phyloP scores from a whole-genome alignment of 495 filamentous ascomycete genomes.

The Terfezia claveryi region DNA sequence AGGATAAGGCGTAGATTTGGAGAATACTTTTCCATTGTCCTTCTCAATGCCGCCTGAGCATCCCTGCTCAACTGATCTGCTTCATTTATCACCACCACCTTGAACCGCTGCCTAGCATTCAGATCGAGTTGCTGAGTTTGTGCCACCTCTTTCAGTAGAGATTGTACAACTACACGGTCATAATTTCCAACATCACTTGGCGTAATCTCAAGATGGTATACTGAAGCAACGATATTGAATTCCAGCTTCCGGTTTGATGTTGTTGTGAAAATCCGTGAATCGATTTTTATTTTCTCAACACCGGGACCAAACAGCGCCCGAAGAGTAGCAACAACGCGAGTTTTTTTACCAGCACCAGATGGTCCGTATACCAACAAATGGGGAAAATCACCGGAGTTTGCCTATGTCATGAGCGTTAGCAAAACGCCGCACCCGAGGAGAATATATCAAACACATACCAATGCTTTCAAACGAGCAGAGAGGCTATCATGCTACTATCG shows the following conservation, averaged over 20 bases:
- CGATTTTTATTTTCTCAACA: constrained; percentile 94
- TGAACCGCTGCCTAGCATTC: constrained; percentile 72
- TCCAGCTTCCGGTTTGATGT: constrained; percentile 89
- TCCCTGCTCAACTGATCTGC: constrained; percentile 88
- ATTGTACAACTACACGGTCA: constrained; percentile 85
- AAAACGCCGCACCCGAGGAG: constrained; percentile 4
- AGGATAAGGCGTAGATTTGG: constrained; percentile 82
- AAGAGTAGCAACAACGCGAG: constrained; percentile 77
- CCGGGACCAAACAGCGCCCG: constrained; percentile 81
- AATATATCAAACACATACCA: constrained; percentile 34
- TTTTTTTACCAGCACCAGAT: constrained; percentile 93
- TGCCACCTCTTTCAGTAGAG: constrained; percentile 89
- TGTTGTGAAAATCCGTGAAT: constrained; percentile 86
- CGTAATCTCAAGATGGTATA: constrained; percentile 96
- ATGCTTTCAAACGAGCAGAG: constrained; percentile 63
- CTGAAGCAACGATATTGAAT: constrained; percentile 89
- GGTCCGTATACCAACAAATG: constrained; percentile 93
- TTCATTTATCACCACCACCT: constrained; percentile 97
- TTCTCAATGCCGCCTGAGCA: constrained; percentile 80
- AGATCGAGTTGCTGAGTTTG: constrained; percentile 96
- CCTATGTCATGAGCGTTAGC: constrained; percentile 30
- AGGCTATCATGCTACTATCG: constrained; percentile 45
- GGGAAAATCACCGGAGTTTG: constrained; percentile 89
- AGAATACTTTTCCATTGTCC: constrained; percentile 98
- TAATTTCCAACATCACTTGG: constrained; percentile 94